Conservation (phyloP, 2,329 filamentous ascomycete genomes). For the Ceratocystis cacaofunesta region DNA sequence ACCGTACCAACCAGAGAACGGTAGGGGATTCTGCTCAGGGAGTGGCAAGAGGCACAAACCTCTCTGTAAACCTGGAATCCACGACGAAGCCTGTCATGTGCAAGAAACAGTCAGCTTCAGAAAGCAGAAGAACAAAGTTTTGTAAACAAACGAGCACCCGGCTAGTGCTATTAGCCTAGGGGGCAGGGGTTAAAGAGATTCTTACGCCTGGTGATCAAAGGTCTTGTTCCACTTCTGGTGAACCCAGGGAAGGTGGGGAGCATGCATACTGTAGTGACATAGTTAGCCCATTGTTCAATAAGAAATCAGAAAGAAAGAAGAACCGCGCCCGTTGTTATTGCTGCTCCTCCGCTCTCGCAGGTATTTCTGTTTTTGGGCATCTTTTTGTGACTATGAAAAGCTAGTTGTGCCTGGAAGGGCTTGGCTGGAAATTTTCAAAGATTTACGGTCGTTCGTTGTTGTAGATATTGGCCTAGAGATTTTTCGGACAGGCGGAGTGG, state of each 20-base stretch:
- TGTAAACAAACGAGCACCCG: too few species aligned
- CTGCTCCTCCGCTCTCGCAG: too few species aligned
- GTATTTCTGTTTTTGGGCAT: background rate
- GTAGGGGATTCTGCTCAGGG: conserved; percentile 85
- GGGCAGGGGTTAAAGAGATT: conserved; percentile 19
- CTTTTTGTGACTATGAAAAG: background rate
- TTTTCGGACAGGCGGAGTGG: background rate
- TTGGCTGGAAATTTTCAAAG: too few species aligned
- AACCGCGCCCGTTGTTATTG: background rate
- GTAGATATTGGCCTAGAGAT: background rate
- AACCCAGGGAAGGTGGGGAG: conserved; percentile 89
- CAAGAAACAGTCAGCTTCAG: background rate
- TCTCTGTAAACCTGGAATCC: conserved; percentile 99
- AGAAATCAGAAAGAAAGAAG: background rate
- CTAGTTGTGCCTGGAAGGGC: too few species aligned
- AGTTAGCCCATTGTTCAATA: conserved; percentile 21
- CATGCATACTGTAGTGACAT: conserved; percentile 54
- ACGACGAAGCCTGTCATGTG: conserved; percentile 61
- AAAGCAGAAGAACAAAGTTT: too few species aligned
- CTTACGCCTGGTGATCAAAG: conserved; percentile 93
- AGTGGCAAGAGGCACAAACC: conserved; percentile 97
- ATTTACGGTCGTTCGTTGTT: too few species aligned
- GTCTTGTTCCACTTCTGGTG: conserved; percentile 86
- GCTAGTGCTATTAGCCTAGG: background rate
- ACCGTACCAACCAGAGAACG: conserved; percentile 77